These are phyloP conservation scores for Bacterosira constricta DNA, from an alignment of 108 stramenopile genomes.

Conservation along the genomic window DNA sequence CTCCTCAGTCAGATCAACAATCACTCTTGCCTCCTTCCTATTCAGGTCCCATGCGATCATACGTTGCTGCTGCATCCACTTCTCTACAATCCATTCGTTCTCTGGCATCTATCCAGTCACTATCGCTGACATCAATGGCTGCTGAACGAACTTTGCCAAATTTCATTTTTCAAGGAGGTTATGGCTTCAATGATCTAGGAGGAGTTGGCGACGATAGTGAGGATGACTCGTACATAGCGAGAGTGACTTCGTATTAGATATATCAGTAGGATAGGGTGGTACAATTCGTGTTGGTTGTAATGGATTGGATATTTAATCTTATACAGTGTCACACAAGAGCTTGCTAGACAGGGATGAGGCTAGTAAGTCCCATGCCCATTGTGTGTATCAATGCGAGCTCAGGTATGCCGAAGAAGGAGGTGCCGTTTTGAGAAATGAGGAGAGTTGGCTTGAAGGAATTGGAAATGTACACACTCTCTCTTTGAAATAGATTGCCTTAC, in stretches of 20 bases:
- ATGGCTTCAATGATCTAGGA: conserved; percentile 1
- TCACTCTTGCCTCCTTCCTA: neutral
- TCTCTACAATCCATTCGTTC: conserved; percentile 43
- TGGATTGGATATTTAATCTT: neutral
- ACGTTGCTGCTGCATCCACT: conserved; percentile 42
- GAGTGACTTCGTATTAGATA: conserved; percentile 9
- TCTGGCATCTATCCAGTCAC: conserved; percentile 37
- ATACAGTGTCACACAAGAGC: neutral
- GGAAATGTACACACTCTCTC: neutral
- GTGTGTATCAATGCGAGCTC: too few species aligned
- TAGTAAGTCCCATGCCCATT: too few species aligned
- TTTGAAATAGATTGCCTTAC: too few species aligned
- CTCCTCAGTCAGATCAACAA: conserved; percentile 16
- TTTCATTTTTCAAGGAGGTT: conserved; percentile 25
- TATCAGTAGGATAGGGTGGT: neutral
- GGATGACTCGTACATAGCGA: conserved; percentile 40
- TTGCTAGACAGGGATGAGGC: too few species aligned
- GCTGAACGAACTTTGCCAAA: conserved; percentile 24
- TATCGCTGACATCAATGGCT: conserved; percentile 23
- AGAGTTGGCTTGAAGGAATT: neutral
- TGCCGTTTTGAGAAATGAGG: too few species aligned
- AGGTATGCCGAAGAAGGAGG: too few species aligned
- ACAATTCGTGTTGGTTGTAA: neutral
- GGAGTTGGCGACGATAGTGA: conserved; percentile 23
- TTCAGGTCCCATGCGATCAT: conserved; percentile 28